phyloP scores from a whole-genome alignment of 768 basidiomycete species.

The Auriculariales sp. region DNA sequence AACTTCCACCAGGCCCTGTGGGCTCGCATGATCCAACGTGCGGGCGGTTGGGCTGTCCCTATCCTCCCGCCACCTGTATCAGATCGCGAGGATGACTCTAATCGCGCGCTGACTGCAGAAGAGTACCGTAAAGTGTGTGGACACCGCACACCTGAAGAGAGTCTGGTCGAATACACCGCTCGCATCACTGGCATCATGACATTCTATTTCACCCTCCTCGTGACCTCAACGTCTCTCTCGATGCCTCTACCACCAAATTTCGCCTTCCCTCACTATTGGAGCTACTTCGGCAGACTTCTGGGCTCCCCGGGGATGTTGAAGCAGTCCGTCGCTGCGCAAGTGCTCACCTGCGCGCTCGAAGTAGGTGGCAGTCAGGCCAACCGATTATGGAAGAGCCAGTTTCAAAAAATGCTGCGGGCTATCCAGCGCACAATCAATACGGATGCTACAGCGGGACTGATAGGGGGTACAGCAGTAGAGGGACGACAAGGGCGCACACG shows the following conservation, averaged over 20 bases:
- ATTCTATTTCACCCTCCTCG: slow-evolving; percentile 68
- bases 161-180: slow-evolving; percentile 40
- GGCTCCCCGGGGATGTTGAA: slow-evolving; percentile 35
- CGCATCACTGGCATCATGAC: slow-evolving; percentile 72
- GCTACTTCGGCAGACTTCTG: slow-evolving; percentile 53
- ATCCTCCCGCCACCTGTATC: slow-evolving; percentile 29
- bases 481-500: slow-evolving; percentile 51
- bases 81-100: slow-evolving; percentile 25
- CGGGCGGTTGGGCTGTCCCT: slow-evolving; percentile 81
- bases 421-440: slow-evolving; percentile 40
- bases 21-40: slow-evolving; percentile 71
- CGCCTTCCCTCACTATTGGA: slow-evolving; percentile 53
- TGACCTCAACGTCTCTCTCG: slow-evolving; percentile 15
- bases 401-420: slow-evolving; percentile 55
- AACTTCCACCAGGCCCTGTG: slow-evolving; percentile 65
- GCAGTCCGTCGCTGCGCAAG: slow-evolving; percentile 45
- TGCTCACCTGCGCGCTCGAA: slow-evolving; percentile 58
- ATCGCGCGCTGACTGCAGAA: slow-evolving; percentile 17
- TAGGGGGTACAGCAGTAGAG: slow-evolving; percentile 48
- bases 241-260: slow-evolving; percentile 38
- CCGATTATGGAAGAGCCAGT: slow-evolving; percentile 62
- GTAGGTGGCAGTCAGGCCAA: slow-evolving; percentile 49
- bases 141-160: slow-evolving; percentile 29
- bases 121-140: slow-evolving; percentile 24
- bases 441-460: slow-evolving; percentile 18